phyloP scores from a whole-genome alignment of 2,329 filamentous ascomycete genomes.

The Fonsecaea pedrosoi region DNA sequence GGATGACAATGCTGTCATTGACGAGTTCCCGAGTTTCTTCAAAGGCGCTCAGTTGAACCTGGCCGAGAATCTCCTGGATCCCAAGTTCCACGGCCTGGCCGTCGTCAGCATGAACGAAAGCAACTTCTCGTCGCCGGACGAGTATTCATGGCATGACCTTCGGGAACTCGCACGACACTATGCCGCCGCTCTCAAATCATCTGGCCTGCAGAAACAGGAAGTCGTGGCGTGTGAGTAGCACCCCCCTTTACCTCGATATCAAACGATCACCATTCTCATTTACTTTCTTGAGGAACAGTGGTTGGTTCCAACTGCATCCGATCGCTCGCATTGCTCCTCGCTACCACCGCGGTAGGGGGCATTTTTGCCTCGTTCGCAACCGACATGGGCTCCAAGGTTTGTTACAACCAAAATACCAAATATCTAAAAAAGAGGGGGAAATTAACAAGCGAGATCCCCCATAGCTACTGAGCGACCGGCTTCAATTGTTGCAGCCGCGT shows the following conservation, averaged over 20 bases:
- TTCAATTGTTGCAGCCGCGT: constrained; percentile 2
- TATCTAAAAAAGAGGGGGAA: background rate
- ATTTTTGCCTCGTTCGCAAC: constrained; percentile 17
- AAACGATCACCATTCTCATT: background rate
- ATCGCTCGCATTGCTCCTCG: constrained; percentile 10
- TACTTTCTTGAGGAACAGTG: background rate
- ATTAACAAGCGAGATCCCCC: background rate
- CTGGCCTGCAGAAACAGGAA: constrained; percentile 48
- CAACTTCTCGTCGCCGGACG: constrained; percentile 40
- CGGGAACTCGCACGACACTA: constrained; percentile 47
- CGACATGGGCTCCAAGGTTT: constrained; percentile 18
- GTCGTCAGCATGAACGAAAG: constrained; percentile 40
- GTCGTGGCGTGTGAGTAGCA: constrained; percentile 39
- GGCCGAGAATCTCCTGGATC: constrained; percentile 38
- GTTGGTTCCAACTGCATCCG: constrained; percentile 10
- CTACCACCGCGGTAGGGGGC: constrained; percentile 8
- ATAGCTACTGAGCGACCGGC: constrained; percentile 8
- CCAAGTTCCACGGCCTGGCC: background rate
- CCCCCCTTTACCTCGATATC: background rate
- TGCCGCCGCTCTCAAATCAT: constrained; percentile 47
- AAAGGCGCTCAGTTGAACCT: constrained; percentile 46
- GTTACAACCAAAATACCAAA: background rate
- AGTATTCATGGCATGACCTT: constrained; percentile 49
- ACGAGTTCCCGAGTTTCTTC: constrained; percentile 49
- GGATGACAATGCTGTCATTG: constrained; percentile 45